Evolutionary conservation across 106 monocot genomes (phyloP), one percentile per base, ranked within the genome.

Genomic region (Iris macrosiphon): DNA sequence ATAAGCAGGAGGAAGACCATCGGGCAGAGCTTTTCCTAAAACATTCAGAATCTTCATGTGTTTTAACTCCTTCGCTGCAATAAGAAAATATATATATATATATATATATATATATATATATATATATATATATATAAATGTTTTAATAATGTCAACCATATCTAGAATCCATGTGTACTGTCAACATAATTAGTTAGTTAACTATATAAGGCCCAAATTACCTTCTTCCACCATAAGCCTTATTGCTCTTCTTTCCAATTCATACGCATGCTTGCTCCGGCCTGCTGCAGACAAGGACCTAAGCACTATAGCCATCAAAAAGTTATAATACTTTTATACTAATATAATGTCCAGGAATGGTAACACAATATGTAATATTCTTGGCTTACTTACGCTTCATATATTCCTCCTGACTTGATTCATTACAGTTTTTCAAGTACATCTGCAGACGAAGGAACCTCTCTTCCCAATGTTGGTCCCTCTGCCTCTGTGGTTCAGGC

Each of bases 341-440:
- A 59, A 14, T 0, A 11, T 4, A 26, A 17, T 15, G 26, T 28
- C 10, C 26, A 6, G 4, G 28, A 17, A 16, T 28, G 11, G 23
- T n/a, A 28, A 16, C 12, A 59, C 10, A 59, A 4, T 0, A 40
- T 39, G 23, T 40, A 6, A 8, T 24, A 57, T 4, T 40, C 24
- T 40, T 18, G 9, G 24, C 27, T 30, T 28, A 44, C 59, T n/a
- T 59, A 59, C 59, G 40, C 43, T 59, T 39, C 19, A 87, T 72
- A 32, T 87, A 87, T 10, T 87, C 87, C 55, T 93, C 92, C 65
- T 83, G 87, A 59, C 42, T 68, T 32, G 80, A 80, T 46, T 93
- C 75, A 9, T 93, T 80, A 38, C 76, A 75, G 55, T 44, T 67
- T 44, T 77, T 83, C 68, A 93, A 61, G 46, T 69, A 87, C 17